Percentiles rank a stretch among this genome's conserved stretches.
Conservation (phyloP, 805 yeast species). For the Huiozyma sinensis region DNA sequence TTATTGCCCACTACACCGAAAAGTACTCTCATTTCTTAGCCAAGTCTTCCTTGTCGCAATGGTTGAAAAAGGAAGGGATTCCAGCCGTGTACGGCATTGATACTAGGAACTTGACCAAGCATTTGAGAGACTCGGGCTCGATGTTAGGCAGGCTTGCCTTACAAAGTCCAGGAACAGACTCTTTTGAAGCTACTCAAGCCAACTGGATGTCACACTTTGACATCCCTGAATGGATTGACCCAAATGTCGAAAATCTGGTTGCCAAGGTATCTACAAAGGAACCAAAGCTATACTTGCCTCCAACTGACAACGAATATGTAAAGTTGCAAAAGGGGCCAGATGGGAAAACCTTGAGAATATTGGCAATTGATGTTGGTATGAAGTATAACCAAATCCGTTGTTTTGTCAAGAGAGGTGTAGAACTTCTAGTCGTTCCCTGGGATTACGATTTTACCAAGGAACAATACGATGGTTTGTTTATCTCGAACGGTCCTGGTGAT, state of each 20-base stretch:
- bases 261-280: slow-evolving; percentile 75
- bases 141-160: slow-evolving; percentile 81
- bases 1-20: slow-evolving; percentile 94
- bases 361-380: slow-evolving; percentile 96
- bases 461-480: slow-evolving; percentile 86
- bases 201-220: slow-evolving; percentile 57
- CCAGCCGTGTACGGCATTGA: slow-evolving; percentile 98
- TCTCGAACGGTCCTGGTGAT: slow-evolving; percentile 99
- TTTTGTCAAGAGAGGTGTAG: slow-evolving; percentile 92
- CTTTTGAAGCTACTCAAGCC: slow-evolving; percentile 24
- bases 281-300: slow-evolving; percentile 71
- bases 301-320: slow-evolving; percentile 29
- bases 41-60: slow-evolving; percentile 77
- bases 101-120: slow-evolving; percentile 89
- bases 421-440: slow-evolving; percentile 92
- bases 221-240: slow-evolving; percentile 85
- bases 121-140: slow-evolving; percentile 84
- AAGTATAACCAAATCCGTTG: slow-evolving; percentile 96
- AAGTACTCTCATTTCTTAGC: slow-evolving; percentile 92
- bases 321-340: slow-evolving; percentile 47
- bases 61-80: slow-evolving; percentile 85
- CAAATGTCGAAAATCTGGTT: slow-evolving; percentile 83
- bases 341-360: slow-evolving; percentile 70
- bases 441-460: slow-evolving; percentile 74
- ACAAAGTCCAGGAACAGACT: slow-evolving; percentile 33